phyloP scores from a whole-genome alignment of 179 eudicot genomes.

The Patellifolia procumbens region DNA sequence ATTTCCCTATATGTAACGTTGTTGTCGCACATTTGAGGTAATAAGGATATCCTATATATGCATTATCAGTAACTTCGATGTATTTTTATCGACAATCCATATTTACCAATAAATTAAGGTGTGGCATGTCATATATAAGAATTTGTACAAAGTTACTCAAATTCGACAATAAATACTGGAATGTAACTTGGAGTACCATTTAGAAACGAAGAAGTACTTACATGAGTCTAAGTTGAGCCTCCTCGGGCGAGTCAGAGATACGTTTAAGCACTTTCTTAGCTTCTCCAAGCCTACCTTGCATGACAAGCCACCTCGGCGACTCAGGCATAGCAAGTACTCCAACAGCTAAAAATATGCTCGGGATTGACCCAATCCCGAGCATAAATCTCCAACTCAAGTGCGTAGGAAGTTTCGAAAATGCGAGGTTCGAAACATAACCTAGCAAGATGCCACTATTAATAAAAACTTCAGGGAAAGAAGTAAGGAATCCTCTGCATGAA shows the following conservation, averaged over 20 bases:
- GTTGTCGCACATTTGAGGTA: too few relatives aligned
- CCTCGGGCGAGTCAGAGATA: conserved; percentile 61
- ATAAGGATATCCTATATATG: too few relatives aligned
- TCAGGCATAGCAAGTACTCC: conserved; percentile 75
- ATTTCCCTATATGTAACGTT: too few relatives aligned
- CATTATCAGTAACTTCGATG: too few relatives aligned
- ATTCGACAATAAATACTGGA: too few relatives aligned
- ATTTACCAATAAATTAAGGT: too few relatives aligned
- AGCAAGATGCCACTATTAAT: conserved; percentile 57
- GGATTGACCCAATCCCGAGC: conserved; percentile 70
- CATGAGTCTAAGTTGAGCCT: conserved; percentile 45
- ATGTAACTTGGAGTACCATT: background rate
- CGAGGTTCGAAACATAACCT: conserved; percentile 55
- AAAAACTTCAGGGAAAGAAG: conserved; percentile 77
- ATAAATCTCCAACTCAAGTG: conserved; percentile 64
- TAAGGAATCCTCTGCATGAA: conserved; percentile 57
- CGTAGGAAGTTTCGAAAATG: conserved; percentile 52
- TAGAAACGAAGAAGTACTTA: background rate
- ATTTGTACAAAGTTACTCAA: too few relatives aligned
- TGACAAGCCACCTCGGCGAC: conserved; percentile 70
- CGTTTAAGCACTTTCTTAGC: conserved; percentile 50
- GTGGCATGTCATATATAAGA: too few relatives aligned
- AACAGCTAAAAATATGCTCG: conserved; percentile 48
- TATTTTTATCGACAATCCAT: too few relatives aligned
- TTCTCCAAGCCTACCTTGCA: conserved; percentile 61